Evolutionary conservation across 768 basidiomycete species (phyloP).

Genomic region (Lactarius indigo): DNA sequence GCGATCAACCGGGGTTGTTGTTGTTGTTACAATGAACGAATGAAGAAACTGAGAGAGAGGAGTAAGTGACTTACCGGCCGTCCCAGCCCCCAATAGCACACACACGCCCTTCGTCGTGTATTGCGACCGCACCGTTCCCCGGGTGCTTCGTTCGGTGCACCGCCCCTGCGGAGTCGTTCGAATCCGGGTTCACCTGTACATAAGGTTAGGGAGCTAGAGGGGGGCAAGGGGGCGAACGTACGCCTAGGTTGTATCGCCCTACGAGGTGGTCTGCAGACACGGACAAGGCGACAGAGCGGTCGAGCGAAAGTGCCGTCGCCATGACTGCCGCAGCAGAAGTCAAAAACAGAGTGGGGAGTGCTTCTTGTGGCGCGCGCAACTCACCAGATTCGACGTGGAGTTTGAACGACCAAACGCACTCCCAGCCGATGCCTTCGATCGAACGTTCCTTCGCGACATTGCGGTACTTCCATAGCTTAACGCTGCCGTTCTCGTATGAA

Average conservation of each 20-base stretch:
- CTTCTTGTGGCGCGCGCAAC: conserved; percentile 24
- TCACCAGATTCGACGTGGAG: conserved; percentile 71
- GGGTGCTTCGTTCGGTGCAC: conserved; percentile 66
- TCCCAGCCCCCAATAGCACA: conserved; percentile 95
- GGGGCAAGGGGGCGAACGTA: conserved; percentile 31
- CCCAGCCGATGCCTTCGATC: conserved; percentile 74
- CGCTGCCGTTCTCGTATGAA: conserved; percentile 86
- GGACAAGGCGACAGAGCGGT: conserved; percentile 60
- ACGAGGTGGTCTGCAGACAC: conserved; percentile 84
- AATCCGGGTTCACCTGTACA: conserved; percentile 15
- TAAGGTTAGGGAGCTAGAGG: neutral
- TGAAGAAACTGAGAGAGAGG: neutral
- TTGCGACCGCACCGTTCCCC: conserved; percentile 74
- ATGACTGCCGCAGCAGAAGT: conserved; percentile 52
- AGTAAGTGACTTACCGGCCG: conserved; percentile 60
- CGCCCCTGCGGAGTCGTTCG: conserved; percentile 29
- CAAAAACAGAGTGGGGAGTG: too few species aligned
- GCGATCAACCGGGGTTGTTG: neutral
- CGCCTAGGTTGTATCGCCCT: conserved; percentile 58
- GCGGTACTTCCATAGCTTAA: conserved; percentile 60
- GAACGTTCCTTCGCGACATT: conserved; percentile 43
- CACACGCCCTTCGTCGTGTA: conserved; percentile 71
- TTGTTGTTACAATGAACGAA: neutral
- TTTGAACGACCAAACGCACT: conserved; percentile 60
- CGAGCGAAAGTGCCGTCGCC: conserved; percentile 72